Percentiles rank a stretch among this genome's conserved stretches.
phyloP scores from a whole-genome alignment of 2,329 filamentous ascomycete species.

The Colletotrichum agaves region DNA sequence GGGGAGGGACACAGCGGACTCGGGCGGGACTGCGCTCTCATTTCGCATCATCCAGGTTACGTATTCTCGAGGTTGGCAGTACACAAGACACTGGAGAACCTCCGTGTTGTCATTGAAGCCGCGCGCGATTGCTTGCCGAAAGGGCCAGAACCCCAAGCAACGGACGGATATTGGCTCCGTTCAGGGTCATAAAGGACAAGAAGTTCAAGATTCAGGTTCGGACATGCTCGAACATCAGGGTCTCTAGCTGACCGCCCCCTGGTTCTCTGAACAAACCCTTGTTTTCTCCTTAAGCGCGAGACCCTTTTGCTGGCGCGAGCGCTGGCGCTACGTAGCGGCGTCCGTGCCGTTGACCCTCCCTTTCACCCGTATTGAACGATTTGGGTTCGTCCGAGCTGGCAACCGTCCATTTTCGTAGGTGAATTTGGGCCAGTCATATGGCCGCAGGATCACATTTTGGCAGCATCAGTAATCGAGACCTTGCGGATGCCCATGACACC shows the following conservation, averaged over 20 bases:
- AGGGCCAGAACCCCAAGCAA: background rate
- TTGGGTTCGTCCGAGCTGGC: background rate
- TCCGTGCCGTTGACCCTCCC: background rate
- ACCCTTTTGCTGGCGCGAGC: background rate
- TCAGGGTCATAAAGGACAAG: background rate
- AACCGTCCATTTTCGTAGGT: background rate
- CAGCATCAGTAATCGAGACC: background rate
- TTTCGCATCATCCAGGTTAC: background rate
- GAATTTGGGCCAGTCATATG: background rate
- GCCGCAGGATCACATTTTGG: constrained; percentile 10
- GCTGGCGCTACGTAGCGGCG: background rate
- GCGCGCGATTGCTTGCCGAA: too few relatives aligned
- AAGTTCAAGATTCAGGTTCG: background rate
- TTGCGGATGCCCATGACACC: background rate
- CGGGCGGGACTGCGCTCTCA: background rate
- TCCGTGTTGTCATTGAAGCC: background rate
- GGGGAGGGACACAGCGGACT: background rate
- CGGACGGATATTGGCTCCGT: background rate
- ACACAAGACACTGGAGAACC: background rate
- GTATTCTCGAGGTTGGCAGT: background rate
- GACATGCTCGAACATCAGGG: background rate
- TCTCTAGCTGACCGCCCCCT: background rate
- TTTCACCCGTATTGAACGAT: background rate
- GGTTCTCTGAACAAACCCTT: background rate
- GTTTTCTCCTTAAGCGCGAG: constrained; percentile 15